Conservation (phyloP, 176 grass and related monocot genomes). For the Musa troglodytarum region DNA sequence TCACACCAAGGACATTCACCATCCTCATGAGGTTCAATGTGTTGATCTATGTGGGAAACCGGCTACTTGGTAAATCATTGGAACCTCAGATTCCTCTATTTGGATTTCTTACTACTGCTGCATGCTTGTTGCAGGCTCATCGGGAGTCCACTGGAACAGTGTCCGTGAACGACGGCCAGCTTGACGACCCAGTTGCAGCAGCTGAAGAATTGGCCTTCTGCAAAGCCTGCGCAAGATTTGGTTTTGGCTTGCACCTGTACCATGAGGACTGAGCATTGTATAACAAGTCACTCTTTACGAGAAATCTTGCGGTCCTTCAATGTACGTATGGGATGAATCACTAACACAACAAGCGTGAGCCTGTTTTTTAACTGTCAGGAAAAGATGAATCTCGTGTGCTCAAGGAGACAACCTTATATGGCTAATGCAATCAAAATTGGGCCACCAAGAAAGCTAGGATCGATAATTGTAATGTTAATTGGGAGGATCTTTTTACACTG, state of each 20-base stretch:
- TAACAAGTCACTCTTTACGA: background rate
- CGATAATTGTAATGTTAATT: too few species aligned
- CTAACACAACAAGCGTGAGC: too few species aligned
- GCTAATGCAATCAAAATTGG: too few species aligned
- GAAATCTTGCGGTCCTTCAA: too few species aligned
- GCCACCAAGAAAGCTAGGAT: too few species aligned
- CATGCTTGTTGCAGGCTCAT: constrained; percentile 35
- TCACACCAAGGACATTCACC: too few species aligned
- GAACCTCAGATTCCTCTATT: background rate
- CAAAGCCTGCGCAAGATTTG: constrained; percentile 79
- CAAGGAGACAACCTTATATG: too few species aligned
- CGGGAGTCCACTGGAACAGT: constrained; percentile 74
- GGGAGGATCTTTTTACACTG: too few species aligned
- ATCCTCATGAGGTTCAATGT: too few species aligned
- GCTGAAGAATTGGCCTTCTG: constrained; percentile 76
- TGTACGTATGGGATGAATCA: too few species aligned
- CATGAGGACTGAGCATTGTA: constrained; percentile 42
- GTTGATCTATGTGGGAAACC: background rate
- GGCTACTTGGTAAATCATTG: background rate
- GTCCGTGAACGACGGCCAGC: constrained; percentile 37
- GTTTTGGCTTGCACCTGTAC: constrained; percentile 81
- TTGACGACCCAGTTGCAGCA: constrained; percentile 50
- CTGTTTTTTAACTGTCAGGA: too few species aligned
- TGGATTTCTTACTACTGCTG: background rate
- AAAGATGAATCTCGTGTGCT: too few species aligned